Conservation (phyloP, 2,329 filamentous ascomycete genomes). For the Zelopaecilomyces penicillatus region DNA sequence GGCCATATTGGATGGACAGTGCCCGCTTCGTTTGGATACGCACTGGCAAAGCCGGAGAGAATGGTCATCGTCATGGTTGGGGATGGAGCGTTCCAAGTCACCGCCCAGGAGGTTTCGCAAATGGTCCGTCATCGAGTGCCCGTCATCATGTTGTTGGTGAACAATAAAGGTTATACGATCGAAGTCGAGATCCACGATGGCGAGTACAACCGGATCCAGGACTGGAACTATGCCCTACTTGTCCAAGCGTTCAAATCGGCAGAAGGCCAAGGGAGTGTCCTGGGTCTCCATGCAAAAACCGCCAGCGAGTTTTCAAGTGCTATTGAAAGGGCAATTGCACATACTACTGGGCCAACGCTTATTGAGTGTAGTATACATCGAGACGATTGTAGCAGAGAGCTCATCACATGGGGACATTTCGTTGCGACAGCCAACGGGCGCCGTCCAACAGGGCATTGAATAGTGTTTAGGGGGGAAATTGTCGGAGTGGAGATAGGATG, state of each 20-base stretch:
- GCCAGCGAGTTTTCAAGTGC: conserved; percentile 1
- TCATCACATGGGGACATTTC: conserved; percentile 10
- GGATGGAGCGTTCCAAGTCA: conserved; percentile 11
- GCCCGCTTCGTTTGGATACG: conserved; percentile 9
- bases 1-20: conserved; percentile 11
- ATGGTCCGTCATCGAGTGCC: conserved; percentile 9
- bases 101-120: conserved; percentile 10
- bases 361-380: conserved; percentile 8
- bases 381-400: conserved; percentile 9
- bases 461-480: no score
- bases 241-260: conserved; percentile 14
- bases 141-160: conserved; percentile 10
- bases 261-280: conserved; percentile 3
- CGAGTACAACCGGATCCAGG: conserved; percentile 23
- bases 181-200: conserved; percentile 30
- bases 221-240: conserved; percentile 23
- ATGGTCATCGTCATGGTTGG: conserved; percentile 9
- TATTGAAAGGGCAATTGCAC: conserved; percentile 2
- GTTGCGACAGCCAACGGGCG: conserved; percentile 7
- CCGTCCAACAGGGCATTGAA: no score
- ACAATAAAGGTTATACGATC: conserved; percentile 30
- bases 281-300: conserved; percentile 5
- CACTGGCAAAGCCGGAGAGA: no score
- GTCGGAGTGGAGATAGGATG: no score
- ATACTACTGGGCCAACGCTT: conserved; percentile 6